Evolutionary conservation across 306 rosid genomes (phyloP), one percentile per base, ranked within the genome.

Genomic region (Acacia melanoxylon): DNA sequence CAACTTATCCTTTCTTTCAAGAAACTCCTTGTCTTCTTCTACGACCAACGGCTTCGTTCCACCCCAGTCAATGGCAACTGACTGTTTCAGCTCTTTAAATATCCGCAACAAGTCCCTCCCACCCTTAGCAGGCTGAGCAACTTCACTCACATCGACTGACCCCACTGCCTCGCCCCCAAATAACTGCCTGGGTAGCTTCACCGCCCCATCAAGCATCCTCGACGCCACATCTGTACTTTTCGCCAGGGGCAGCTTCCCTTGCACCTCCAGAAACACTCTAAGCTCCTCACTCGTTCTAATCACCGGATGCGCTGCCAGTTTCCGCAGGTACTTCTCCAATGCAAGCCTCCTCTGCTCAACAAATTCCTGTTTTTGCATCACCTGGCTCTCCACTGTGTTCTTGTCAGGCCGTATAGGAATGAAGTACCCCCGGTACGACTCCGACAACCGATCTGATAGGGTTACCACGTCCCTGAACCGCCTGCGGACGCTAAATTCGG

Each of bases 161-260:
- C 74, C 86, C 68, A 88, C 84, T 5, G 42, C n/a, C 75, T 87
- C 89, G 1, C 90, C 89, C 24, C 90, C 89, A 11, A 95, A 77
- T 84, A 95, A 74, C 86, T 95, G 99, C 85, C 82, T 83, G 0
- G 99, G 98, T 7, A 95, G 88, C 82, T 88, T 93, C 83, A 87
- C 94, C 0, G 98, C 99, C 40, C 98, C 98, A 20, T 95, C 99
- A 1, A 95, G 92, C 99, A 95, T 92, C 83, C 98, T 85, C 4
- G 99, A 95, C 1, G 94, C 94, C 27, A 92, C 91, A 6, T 93
- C 98, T 0, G 90, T 93, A 16, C 86, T 87, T 40, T 73, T 81
- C 3, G 83, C 76, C 86, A 93, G 75, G 7, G 94, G 97, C 33
- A 90, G 84, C 86, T 80, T 87, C 89, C 98, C 96, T 62, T 89